phyloP scores from a whole-genome alignment of 2,329 filamentous ascomycete species.

The Cladophialophora carrionii region DNA sequence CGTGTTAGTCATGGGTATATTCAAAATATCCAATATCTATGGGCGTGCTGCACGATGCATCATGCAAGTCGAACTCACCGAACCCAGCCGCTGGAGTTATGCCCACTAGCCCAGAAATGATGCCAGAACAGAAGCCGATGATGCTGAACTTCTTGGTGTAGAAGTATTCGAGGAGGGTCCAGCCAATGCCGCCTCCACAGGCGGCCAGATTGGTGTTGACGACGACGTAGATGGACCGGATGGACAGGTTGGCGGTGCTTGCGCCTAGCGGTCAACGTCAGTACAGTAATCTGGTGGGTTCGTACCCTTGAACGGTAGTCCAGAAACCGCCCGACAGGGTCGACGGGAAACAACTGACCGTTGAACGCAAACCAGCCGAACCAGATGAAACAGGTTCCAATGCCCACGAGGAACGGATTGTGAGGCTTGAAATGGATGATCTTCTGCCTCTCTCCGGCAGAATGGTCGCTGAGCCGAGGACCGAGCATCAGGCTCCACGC shows the following conservation, averaged over 20 bases:
- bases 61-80: slow-evolving; percentile 31
- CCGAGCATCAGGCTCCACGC: slow-evolving; percentile 75
- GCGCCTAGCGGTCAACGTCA: slow-evolving; percentile 41
- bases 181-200: slow-evolving; percentile 58
- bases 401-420: slow-evolving; percentile 72
- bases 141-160: slow-evolving; percentile 56
- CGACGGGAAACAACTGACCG: slow-evolving; percentile 52
- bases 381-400: slow-evolving; percentile 62
- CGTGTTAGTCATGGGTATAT: neutral
- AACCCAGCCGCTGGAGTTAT: slow-evolving; percentile 63
- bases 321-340: too few relatives aligned
- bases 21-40: neutral
- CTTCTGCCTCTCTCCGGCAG: slow-evolving; percentile 51
- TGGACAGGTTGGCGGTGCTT: slow-evolving; percentile 55
- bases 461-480: slow-evolving; percentile 62
- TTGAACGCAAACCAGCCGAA: slow-evolving; percentile 87
- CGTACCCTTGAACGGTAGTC: neutral
- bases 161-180: slow-evolving; percentile 58
- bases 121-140: slow-evolving; percentile 58
- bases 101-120: slow-evolving; percentile 61
- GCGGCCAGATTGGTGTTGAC: slow-evolving; percentile 64
- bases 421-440: slow-evolving; percentile 62
- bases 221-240: slow-evolving; percentile 59
- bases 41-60: neutral
- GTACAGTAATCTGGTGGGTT: neutral